Conservation (phyloP, 768 basidiomycete species). For the Tulasnella calospora region DNA sequence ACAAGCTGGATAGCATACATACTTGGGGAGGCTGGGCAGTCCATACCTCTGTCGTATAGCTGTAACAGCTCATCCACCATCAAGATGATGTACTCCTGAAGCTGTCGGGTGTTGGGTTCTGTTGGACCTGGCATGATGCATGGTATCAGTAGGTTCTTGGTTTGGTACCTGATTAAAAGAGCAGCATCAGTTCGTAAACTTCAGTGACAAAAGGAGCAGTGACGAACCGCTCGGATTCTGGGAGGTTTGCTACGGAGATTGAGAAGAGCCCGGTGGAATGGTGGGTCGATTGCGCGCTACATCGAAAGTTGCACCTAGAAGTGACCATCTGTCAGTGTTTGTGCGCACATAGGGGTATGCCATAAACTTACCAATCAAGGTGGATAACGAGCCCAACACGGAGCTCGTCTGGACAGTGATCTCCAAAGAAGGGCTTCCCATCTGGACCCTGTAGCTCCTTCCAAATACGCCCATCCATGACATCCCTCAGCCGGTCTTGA, state of each 20-base stretch:
- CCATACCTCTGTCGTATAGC: slow-evolving; percentile 34
- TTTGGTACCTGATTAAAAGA: background rate
- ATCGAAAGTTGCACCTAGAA: background rate
- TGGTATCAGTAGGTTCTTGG: slow-evolving; percentile 30
- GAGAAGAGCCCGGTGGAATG: slow-evolving; percentile 15
- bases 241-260: slow-evolving; percentile 17
- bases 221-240: background rate
- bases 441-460: slow-evolving; percentile 10
- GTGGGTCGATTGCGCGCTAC: background rate
- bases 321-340: background rate
- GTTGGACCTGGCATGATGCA: slow-evolving; percentile 34
- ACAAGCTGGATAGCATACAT: no score
- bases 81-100: slow-evolving; percentile 33
- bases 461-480: slow-evolving; percentile 22
- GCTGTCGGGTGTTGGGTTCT: slow-evolving; percentile 34
- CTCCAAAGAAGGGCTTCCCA: slow-evolving; percentile 1
- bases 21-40: background rate
- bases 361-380: slow-evolving; percentile 11
- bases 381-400: background rate
- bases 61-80: slow-evolving; percentile 35
- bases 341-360: background rate
- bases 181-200: background rate
- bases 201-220: background rate
- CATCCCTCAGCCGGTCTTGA: background rate
- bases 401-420: background rate